Evolutionary conservation across 306 rosid genomes (phyloP).

Genomic region (Glycine latifolia): DNA sequence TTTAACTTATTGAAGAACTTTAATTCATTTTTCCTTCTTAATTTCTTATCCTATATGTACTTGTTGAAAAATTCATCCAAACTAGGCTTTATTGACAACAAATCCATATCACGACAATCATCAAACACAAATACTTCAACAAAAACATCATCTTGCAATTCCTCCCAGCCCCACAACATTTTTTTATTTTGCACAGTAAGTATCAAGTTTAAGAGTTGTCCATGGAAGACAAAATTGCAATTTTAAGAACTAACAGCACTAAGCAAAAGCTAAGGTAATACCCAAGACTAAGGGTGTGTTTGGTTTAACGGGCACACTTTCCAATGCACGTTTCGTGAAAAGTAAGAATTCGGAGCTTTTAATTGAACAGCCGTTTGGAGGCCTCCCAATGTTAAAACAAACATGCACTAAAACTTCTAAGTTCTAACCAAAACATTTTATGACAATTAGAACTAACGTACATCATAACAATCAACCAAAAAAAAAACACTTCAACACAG

Average conservation of each 20-base stretch:
- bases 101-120: conserved; percentile 1
- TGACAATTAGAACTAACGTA: not conserved
- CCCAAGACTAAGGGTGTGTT: not conserved
- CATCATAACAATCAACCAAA: not conserved
- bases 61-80: not conserved
- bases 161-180: not conserved
- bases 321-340: too few relatives aligned
- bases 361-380: too few relatives aligned
- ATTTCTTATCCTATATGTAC: not conserved
- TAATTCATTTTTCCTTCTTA: not conserved
- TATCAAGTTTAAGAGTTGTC: not conserved
- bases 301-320: too few relatives aligned
- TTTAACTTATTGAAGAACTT: not conserved
- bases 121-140: not conserved
- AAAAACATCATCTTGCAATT: conserved; percentile 1
- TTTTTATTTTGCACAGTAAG: not conserved
- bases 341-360: too few relatives aligned
- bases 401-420: not conserved
- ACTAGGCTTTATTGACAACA: not conserved
- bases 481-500: not conserved
- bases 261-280: not conserved
- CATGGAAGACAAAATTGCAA: not conserved
- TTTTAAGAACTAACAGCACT: conserved; percentile 13
- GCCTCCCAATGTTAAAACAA: too few relatives aligned
- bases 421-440: not conserved